Evolutionary conservation across 768 basidiomycete species (phyloP).

Genomic region (Phallus indusiatus): DNA sequence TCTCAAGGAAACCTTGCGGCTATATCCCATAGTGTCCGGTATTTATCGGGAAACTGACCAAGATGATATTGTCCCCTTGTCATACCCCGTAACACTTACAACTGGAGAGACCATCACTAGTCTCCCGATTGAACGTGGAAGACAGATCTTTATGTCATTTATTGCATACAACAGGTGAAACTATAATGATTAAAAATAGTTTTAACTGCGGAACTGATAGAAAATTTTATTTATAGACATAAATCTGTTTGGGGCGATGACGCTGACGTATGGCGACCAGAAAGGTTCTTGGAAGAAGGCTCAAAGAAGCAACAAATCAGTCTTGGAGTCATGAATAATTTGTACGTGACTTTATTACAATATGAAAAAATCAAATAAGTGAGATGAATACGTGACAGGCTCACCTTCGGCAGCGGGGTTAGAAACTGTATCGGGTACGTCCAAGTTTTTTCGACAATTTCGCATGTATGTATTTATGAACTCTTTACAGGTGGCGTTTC

Average conservation of each 20-base stretch:
- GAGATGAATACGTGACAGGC: neutral
- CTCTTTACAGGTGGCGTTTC: conserved; percentile 3
- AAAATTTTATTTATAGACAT: neutral
- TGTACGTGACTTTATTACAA: neutral
- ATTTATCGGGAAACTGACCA: conserved; percentile 17
- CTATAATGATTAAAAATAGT: neutral
- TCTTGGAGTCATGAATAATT: conserved; percentile 4
- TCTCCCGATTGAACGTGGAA: conserved; percentile 16
- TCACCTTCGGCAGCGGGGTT: conserved; percentile 2
- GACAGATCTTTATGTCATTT: conserved; percentile 12
- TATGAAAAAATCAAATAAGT: neutral
- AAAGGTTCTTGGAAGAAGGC: conserved; percentile 3
- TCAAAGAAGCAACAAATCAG: conserved; percentile 12
- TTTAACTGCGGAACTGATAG: neutral
- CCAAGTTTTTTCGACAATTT: neutral
- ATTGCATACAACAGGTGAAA: conserved; percentile 24
- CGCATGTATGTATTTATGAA: neutral
- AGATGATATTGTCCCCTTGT: conserved; percentile 27
- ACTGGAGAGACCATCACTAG: conserved; percentile 15
- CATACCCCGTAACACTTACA: conserved; percentile 19
- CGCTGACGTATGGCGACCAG: neutral
- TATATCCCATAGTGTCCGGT: conserved; percentile 24
- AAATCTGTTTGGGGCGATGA: neutral
- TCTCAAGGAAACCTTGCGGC: conserved; percentile 20
- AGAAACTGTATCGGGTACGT: conserved; percentile 7